Conservation (phyloP, 2,329 filamentous ascomycete species). For the Pezicula carpinea region DNA sequence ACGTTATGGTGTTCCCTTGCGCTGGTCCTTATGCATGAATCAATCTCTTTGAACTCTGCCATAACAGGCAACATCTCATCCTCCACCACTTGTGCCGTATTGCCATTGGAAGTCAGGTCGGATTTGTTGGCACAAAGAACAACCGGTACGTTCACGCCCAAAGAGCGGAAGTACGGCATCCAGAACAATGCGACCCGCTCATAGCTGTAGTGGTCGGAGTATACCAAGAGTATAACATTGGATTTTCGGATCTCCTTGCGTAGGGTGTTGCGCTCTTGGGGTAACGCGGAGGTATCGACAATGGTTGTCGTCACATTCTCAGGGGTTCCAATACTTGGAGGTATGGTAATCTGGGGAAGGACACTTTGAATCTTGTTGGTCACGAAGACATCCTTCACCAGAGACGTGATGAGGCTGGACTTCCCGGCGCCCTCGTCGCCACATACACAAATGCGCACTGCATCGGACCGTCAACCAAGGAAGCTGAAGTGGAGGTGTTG, state of each 20-base stretch:
- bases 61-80: conserved; percentile 98
- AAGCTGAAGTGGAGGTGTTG: not conserved
- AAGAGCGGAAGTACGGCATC: conserved; percentile 95
- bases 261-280: conserved; percentile 84
- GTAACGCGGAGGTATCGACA: conserved; percentile 92
- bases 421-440: conserved; percentile 96
- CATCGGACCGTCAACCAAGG: conserved; percentile 7
- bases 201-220: conserved; percentile 98
- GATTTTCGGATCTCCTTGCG: conserved; percentile 94
- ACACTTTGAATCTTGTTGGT: conserved; percentile 93
- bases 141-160: conserved; percentile 98
- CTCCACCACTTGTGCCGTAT: conserved; percentile 79
- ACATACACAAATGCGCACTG: conserved; percentile 89
- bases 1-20: conserved; percentile 89
- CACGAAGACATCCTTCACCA: conserved; percentile 96
- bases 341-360: conserved; percentile 91
- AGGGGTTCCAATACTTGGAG: conserved; percentile 85
- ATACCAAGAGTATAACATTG: conserved; percentile 94
- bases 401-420: conserved; percentile 86
- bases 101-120: conserved; percentile 73
- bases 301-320: conserved; percentile 97
- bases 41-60: conserved; percentile 98
- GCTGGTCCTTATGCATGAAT: conserved; percentile 93
- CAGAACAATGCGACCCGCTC: conserved; percentile 95
- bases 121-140: conserved; percentile 97